phyloP scores from a whole-genome alignment of 352 stramenopile genomes.

The Phytophthora fragariaefolia region DNA sequence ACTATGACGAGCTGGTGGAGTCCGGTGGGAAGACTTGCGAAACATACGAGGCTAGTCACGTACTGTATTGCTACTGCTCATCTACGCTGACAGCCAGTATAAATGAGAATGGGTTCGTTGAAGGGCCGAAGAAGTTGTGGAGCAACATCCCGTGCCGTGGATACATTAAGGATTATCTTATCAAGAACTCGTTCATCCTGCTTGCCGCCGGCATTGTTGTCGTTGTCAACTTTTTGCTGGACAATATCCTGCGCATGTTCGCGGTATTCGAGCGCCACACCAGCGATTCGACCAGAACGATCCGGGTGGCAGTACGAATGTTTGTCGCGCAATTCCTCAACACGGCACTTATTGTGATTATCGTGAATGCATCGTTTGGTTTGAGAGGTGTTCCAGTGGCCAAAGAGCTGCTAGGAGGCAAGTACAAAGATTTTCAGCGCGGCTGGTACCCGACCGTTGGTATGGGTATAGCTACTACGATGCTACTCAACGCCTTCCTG shows the following conservation, averaged over 20 bases:
- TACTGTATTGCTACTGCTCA: constrained; percentile 60
- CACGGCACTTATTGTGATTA: constrained; percentile 60
- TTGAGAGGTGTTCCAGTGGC: constrained; percentile 36
- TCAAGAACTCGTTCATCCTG: constrained; percentile 57
- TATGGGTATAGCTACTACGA: constrained; percentile 59
- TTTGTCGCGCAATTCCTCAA: constrained; percentile 66
- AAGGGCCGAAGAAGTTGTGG: constrained; percentile 46
- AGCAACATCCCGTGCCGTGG: constrained; percentile 43
- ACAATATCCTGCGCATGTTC: constrained; percentile 52
- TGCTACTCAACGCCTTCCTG: constrained; percentile 58
- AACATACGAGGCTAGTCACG: constrained; percentile 41
- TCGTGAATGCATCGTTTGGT: constrained; percentile 58
- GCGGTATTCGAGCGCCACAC: constrained; percentile 56
- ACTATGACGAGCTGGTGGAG: constrained; percentile 38
- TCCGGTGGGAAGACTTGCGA: constrained; percentile 32
- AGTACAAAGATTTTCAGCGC: constrained; percentile 59
- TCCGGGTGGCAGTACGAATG: constrained; percentile 52
- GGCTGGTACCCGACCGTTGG: constrained; percentile 64
- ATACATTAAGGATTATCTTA: constrained; percentile 54
- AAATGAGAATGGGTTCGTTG: constrained; percentile 36
- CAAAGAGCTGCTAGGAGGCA: constrained; percentile 47
- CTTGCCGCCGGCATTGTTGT: constrained; percentile 49
- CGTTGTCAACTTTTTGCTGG: constrained; percentile 55
- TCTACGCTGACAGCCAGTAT: constrained; percentile 38
- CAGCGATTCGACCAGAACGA: constrained; percentile 56